phyloP scores from a whole-genome alignment of 768 basidiomycete genomes.

The Boletus bicolor region DNA sequence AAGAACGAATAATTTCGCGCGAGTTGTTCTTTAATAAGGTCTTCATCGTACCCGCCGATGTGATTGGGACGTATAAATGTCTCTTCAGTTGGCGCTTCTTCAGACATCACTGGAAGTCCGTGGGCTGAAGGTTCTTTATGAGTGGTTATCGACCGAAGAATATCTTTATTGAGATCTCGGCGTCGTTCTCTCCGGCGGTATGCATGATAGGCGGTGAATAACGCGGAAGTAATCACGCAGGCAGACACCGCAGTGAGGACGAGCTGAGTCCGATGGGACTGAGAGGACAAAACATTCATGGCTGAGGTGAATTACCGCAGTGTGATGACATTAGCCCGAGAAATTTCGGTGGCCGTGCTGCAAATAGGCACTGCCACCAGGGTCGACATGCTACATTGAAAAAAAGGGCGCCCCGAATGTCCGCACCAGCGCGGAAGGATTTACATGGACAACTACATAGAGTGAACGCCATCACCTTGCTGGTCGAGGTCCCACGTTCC shows the following conservation, averaged over 20 bases:
- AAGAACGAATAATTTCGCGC: slow-evolving; percentile 95
- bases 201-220: slow-evolving; percentile 56
- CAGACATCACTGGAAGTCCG: not conserved
- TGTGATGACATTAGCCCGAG: too few species aligned
- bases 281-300: slow-evolving; percentile 26
- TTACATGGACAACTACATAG: too few species aligned
- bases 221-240: slow-evolving; percentile 56
- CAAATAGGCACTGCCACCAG: too few species aligned
- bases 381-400: too few species aligned
- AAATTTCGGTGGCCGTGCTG: too few species aligned
- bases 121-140: not conserved
- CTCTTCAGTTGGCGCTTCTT: slow-evolving; percentile 10
- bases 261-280: slow-evolving; percentile 64
- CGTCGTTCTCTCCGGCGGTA: slow-evolving; percentile 48
- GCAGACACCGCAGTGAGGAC: slow-evolving; percentile 62
- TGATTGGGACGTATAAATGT: slow-evolving; percentile 15
- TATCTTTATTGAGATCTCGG: slow-evolving; percentile 54
- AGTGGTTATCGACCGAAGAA: slow-evolving; percentile 47
- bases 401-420: too few species aligned
- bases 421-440: too few species aligned
- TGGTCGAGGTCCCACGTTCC: too few species aligned
- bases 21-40: slow-evolving; percentile 82
- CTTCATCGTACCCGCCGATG: slow-evolving; percentile 60
- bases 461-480: too few species aligned
- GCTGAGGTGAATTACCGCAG: not conserved